phyloP scores from a whole-genome alignment of 495 filamentous ascomycete species.

The Alectoria sarmentosa region DNA sequence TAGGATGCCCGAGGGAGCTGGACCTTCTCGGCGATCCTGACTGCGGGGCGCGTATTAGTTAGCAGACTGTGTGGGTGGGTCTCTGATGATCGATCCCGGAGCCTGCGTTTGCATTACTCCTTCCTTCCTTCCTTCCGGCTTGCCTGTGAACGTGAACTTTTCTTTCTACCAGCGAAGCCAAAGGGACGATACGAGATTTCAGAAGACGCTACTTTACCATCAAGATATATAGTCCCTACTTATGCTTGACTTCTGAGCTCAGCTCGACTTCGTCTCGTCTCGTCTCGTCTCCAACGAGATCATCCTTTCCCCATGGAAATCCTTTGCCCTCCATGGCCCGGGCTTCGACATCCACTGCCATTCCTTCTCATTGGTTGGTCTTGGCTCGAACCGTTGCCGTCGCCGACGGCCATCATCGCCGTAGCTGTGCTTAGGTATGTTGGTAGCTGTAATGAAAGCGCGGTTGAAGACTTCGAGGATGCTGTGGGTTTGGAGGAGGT shows the following conservation, averaged over 20 bases:
- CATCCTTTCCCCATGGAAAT: conserved; percentile 18
- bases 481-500: background rate
- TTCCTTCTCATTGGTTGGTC: conserved; percentile 10
- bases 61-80: background rate
- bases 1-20: conserved; percentile 64
- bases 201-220: conserved; percentile 32
- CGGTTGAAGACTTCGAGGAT: background rate
- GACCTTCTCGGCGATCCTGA: conserved; percentile 69
- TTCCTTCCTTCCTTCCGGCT: no score
- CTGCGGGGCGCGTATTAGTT: background rate
- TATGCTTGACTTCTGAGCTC: conserved; percentile 39
- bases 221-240: conserved; percentile 36
- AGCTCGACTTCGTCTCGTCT: no score
- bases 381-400: conserved; percentile 2
- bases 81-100: background rate
- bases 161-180: background rate
- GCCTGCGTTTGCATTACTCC: conserved; percentile 19
- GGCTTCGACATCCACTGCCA: conserved; percentile 8
- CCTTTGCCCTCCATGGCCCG: conserved; percentile 1
- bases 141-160: conserved; percentile 30
- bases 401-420: background rate
- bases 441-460: background rate
- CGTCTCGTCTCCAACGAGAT: conserved; percentile 40
- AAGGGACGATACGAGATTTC: no score
- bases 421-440: background rate